These are phyloP conservation scores for Atkinsonella hypoxylon DNA, from an alignment of 2,329 filamentous ascomycete genomes.

Conservation along the genomic window DNA sequence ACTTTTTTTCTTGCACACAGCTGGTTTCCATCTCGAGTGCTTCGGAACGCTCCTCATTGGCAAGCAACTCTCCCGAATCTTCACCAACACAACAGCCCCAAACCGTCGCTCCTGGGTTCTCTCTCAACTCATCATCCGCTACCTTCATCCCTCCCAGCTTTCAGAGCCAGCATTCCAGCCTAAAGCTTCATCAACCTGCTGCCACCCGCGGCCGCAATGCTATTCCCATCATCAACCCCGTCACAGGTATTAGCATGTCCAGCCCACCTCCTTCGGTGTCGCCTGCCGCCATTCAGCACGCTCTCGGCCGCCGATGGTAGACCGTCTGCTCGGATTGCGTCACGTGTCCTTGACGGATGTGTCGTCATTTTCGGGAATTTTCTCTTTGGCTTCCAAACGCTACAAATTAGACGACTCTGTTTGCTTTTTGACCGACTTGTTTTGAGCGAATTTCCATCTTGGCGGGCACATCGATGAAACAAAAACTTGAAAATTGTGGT, in stretches of 20 bases:
- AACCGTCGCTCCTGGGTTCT: conserved; percentile 66
- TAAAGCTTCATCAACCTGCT: conserved; percentile 85
- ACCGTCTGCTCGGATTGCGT: conserved; percentile 9
- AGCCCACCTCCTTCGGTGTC: conserved; percentile 71
- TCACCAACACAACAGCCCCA: conserved; percentile 84
- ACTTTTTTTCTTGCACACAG: conserved; percentile 33
- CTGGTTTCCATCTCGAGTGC: conserved; percentile 84
- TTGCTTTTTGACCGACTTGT: conserved; percentile 6
- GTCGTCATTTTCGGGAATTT: conserved; percentile 20
- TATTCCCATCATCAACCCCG: conserved; percentile 95
- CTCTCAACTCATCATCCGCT: conserved; percentile 55
- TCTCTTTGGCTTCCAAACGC: conserved; percentile 24
- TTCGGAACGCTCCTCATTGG: conserved; percentile 88
- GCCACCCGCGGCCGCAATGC: conserved; percentile 85
- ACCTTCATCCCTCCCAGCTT: conserved; percentile 53
- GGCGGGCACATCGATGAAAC: conserved; percentile 31
- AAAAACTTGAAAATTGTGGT: conserved; percentile 22
- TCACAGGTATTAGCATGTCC: conserved; percentile 75
- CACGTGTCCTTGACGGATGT: conserved; percentile 22
- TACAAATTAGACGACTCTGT: conserved; percentile 18
- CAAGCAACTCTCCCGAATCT: conserved; percentile 83
- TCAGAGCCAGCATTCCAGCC: conserved; percentile 50
- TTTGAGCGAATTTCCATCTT: conserved; percentile 33
- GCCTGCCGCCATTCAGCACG: conserved; percentile 48
- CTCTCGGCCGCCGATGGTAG: conserved; percentile 44